phyloP scores from a whole-genome alignment of 176 grass and related monocot species.

The Secale cereale region DNA sequence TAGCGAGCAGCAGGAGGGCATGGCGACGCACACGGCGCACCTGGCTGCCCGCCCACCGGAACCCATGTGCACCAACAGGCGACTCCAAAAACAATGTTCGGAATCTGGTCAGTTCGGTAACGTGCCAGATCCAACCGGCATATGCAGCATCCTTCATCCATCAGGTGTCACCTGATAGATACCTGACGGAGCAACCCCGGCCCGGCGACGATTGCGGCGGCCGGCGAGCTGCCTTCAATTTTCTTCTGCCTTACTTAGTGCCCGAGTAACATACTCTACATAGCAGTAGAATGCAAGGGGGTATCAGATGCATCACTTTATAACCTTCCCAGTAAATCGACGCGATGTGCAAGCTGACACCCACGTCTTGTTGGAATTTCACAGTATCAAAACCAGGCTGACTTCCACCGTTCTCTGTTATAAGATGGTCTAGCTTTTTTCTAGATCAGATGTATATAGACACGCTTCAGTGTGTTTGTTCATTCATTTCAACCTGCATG shows the following conservation, averaged over 20 bases:
- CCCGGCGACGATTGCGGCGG: constrained; percentile 1
- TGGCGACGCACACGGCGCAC: constrained; percentile 19
- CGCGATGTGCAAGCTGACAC: background rate
- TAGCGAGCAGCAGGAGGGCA: background rate
- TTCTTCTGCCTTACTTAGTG: background rate
- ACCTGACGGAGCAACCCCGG: background rate
- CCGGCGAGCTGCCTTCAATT: background rate
- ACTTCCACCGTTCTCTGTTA: too few species aligned
- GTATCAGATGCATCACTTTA: background rate
- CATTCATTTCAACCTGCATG: too few species aligned
- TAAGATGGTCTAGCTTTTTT: too few species aligned
- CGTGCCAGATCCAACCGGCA: constrained; percentile 28
- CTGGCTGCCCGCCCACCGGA: constrained; percentile 1
- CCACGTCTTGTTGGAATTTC: background rate
- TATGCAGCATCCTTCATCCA: background rate
- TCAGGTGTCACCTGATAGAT: constrained; percentile 8
- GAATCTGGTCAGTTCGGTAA: constrained; percentile 16
- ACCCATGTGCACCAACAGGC: constrained; percentile 30
- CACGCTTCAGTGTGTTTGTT: too few species aligned
- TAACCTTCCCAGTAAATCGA: background rate
- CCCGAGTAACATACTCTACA: background rate
- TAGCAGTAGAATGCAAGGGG: background rate
- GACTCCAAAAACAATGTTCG: constrained; percentile 30
- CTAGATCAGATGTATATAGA: too few species aligned
- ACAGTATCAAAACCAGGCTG: background rate